Conservation (phyloP, 2,329 filamentous ascomycete genomes). For the Fusarium tricinctum region DNA sequence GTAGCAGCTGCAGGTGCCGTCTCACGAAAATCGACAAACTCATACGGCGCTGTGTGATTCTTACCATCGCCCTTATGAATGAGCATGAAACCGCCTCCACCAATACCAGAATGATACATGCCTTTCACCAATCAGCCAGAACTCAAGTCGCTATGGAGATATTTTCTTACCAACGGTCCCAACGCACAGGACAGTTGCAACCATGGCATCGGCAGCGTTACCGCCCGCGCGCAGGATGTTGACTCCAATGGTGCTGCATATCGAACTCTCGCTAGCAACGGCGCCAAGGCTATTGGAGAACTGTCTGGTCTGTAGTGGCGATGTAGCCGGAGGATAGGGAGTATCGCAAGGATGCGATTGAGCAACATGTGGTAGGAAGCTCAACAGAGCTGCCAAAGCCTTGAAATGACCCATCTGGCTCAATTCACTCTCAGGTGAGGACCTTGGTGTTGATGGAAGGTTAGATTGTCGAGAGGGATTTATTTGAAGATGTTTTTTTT, state of each 20-base stretch:
- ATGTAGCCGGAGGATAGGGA: constrained; percentile 28
- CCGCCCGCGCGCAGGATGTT: constrained; percentile 70
- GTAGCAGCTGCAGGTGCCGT: constrained; percentile 83
- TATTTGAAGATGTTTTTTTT: not conserved
- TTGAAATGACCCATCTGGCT: constrained; percentile 8
- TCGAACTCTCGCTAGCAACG: constrained; percentile 70
- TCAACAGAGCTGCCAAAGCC: constrained; percentile 20
- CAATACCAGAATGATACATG: constrained; percentile 79
- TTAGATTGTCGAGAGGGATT: not conserved
- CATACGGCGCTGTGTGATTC: constrained; percentile 64
- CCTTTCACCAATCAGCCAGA: constrained; percentile 25
- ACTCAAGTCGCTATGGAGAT: fast-evolving
- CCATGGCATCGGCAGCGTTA: constrained; percentile 76
- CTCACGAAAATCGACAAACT: constrained; percentile 88
- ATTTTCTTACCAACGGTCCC: constrained; percentile 63
- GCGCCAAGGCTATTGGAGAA: constrained; percentile 61
- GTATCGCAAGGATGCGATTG: constrained; percentile 18
- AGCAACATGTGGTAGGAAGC: constrained; percentile 3
- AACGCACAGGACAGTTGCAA: constrained; percentile 74
- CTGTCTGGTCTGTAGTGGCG: constrained; percentile 11
- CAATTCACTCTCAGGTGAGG: no score
- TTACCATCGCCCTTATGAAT: constrained; percentile 72
- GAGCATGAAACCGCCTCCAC: constrained; percentile 84
- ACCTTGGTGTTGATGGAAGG: not conserved
- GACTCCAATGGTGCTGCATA: constrained; percentile 72